A percentile compares a stretch with the other conserved stretches of the same genome.
phyloP scores from a whole-genome alignment of 2,329 filamentous ascomycete genomes.

The Pseudogymnoascus sp. region DNA sequence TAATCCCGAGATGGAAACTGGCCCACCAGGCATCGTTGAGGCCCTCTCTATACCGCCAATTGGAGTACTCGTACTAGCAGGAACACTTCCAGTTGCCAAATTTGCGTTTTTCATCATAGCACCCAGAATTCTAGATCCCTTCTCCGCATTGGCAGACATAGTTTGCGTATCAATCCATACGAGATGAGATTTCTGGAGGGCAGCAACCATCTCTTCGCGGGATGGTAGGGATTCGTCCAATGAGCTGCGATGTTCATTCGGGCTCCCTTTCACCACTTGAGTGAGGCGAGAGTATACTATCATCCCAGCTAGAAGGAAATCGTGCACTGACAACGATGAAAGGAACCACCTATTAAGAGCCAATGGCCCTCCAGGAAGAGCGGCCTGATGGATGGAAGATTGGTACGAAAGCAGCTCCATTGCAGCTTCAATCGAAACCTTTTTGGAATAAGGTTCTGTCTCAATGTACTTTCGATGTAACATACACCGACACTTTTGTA shows the following conservation, averaged over 20 bases:
- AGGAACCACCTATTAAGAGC: slow-evolving; percentile 49
- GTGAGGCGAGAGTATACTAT: slow-evolving; percentile 43
- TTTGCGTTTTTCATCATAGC: slow-evolving; percentile 20
- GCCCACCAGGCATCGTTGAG: neutral
- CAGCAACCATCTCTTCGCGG: slow-evolving; percentile 11
- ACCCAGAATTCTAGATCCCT: slow-evolving; percentile 16
- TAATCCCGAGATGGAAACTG: slow-evolving; percentile 8
- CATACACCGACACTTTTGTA: slow-evolving; percentile 49
- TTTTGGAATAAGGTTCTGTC: slow-evolving; percentile 44
- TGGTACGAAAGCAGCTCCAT: slow-evolving; percentile 43
- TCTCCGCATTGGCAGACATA: slow-evolving; percentile 14
- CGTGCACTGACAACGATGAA: slow-evolving; percentile 49
- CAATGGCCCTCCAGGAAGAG: slow-evolving; percentile 47
- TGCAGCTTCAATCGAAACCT: slow-evolving; percentile 44
- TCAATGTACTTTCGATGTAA: slow-evolving; percentile 48
- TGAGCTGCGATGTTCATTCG: neutral
- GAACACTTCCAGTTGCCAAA: neutral
- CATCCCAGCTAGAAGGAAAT: slow-evolving; percentile 56
- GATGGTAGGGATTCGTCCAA: neutral
- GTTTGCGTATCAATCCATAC: slow-evolving; percentile 16
- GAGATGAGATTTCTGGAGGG: slow-evolving; percentile 18
- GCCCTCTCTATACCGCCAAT: neutral
- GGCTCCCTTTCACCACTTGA: slow-evolving; percentile 11
- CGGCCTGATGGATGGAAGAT: slow-evolving; percentile 39
- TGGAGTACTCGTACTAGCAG: neutral